Evolutionary conservation across 345 rosid genomes (phyloP), one percentile per base, ranked within the genome.

Genomic region (Adansonia digitata): DNA sequence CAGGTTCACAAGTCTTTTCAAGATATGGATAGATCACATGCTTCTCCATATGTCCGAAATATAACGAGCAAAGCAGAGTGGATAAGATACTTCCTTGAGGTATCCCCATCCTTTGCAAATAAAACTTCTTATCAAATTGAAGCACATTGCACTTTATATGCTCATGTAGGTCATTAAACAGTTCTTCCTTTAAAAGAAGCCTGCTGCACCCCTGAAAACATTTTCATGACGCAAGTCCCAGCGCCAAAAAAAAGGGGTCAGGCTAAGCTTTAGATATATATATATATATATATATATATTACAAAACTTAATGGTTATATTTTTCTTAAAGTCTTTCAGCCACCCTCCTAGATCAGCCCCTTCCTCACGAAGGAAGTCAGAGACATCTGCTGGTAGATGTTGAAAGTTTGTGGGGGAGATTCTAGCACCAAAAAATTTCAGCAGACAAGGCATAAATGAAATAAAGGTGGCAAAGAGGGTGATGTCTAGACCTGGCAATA

Each of bases 41-140:
- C 66, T 68, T 89, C 77, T 94, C 97, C 20, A 92, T 81, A 78
- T 91, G 88, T 53, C 94, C 98, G 45, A 82, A 90, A 84, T 94
- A 94, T 26, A 91, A 81, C 29, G 93, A 94, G 80, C 97, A 92
- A 51, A 94, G 87, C 74, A 91, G 69, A 48, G 94, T 64, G 71
- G 97, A 92, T 40, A 94, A 43, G 62, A 82, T 82, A 75, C 94
- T 88, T 84, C 98, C 98, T 84, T 94, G 97, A 63, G 97, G 87
- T 82, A 91, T 92, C 64, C 97, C 98, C 49, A 79, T 67, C 31
- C 62, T 65, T 87, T 89, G 88, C 78, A 89, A 75, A 82, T 88
- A 89, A 78, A 88, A 89, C 35, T 70, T 81, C 60, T 80, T 82
- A 81, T 82, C 88, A 5, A 88, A 71, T 80, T 75, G 83, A 74